Base-by-base conservation (phyloP, 441 rosid species). In the Rhodomyrtus psidioides region DNA sequence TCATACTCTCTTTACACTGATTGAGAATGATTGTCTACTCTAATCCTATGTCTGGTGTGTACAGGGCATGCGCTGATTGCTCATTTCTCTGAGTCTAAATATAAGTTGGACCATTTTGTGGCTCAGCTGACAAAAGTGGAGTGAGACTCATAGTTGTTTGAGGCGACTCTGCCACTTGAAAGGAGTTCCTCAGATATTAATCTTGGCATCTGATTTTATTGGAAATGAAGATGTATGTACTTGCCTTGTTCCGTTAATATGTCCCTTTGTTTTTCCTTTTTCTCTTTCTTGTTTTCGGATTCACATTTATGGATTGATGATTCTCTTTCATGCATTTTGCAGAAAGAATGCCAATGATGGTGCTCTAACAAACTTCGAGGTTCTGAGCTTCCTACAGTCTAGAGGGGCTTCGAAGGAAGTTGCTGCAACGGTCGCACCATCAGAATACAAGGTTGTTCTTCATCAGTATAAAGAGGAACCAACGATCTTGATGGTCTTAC, bases 331-430 rank as follows among this genome's bases (percentile, higher is more conserved):
- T 28, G 14, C 86, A 55, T 88, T 84, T 44, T 91, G 91, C 94
- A 97, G 98, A 93, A 86, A 90, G 53, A 91, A 94, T 86, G 92
- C 88, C 51, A 95, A 94, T 88, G 96, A 93, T 39, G 98, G 97
- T 57, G 89, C 92, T 16, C 91, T 96, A 26, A 93, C 96, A 53
- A 97, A 95, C 92, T 95, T 92, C 84, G 99, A 96, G 62, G 95
- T 93, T 5, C 93, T 96, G 9, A 92, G 95, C 57, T 93, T 94
- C 85, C 84, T 95, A 23, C 91, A 84, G 85, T 90, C 97, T 46
- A 92, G 94, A 92, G 99, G 98, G 88, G 98, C 98, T 82, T 91
- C 94, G 39, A 94, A 90, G 88, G 89, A 95, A 87, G 96, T 94
- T 87, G 89, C 94, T 84, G 94, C 92, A 89, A 91, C 94, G 14